Base-by-base conservation (phyloP, 352 stramenopile genomes). In the Peronospora farinosa region DNA sequence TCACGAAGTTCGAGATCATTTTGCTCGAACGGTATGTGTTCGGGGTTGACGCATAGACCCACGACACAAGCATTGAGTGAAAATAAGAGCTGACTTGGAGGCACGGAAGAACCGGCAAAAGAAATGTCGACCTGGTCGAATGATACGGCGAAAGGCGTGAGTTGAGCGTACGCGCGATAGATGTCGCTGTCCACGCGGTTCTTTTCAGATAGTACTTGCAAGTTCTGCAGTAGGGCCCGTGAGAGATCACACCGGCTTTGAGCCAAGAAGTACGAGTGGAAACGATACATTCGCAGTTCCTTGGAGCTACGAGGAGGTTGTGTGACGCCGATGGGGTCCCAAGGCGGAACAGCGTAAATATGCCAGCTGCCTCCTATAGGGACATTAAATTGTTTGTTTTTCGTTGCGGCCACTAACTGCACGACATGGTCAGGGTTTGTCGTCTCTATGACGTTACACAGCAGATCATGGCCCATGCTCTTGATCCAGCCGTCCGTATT, bases 401-500 rank as follows among this genome's bases (percentile, higher is more conserved):
- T 89, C 31, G 84, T 95, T 21, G 77, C 80, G 21, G 91, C 92
- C 10, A 97, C 38, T 38, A 98, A 76, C 71, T 98, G 92, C 31
- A 98, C 80, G 51, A 98, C 79, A 70, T 98, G 88, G 5, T 88
- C 70, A 11, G 93, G 92, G 36, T 68, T 61, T 2, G 88, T 67
- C 40, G 80, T 70, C 27, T 91, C 61, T 28, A 98, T 89, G 32
- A 98, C 75, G 16, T 77, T 78, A 46, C 86, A 93, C 30, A 98
- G 77, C 50, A 98, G 70, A 52, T 98, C 86, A 54, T 93, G 86
- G 8, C 95, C 95, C 72, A 98, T 95, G 42, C 93, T 96, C 72
- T 98, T 98, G 48, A 98, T 85, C 94, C 94, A 98, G 35, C 95
- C 95, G 65, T 98, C 95, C 12, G 94, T 97, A 63, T 98, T 98